These are phyloP conservation scores for Alloascoidea africana DNA, from an alignment of 805 yeast genomes.

Conservation along the genomic window DNA sequence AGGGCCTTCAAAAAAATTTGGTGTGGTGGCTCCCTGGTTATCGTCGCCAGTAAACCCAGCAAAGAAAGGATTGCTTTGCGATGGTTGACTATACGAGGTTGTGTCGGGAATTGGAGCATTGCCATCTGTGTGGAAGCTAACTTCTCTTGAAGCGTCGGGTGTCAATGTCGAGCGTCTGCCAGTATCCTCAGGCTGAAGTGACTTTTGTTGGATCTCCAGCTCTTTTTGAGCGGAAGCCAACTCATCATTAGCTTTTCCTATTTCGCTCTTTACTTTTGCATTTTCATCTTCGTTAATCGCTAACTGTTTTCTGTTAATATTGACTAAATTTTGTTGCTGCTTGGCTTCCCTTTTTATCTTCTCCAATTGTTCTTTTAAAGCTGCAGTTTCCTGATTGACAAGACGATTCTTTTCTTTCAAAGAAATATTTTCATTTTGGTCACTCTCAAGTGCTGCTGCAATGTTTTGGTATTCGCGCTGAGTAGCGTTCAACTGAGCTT, in stretches of 20 bases:
- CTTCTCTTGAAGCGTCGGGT: background rate
- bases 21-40: background rate
- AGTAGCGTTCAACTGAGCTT: slow-evolving; percentile 62
- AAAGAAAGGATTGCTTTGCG: slow-evolving; percentile 1
- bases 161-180: slow-evolving; percentile 21
- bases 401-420: slow-evolving; percentile 55
- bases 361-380: slow-evolving; percentile 40
- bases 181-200: slow-evolving; percentile 18
- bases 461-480: slow-evolving; percentile 48
- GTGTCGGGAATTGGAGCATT: background rate
- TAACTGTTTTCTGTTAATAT: slow-evolving; percentile 57
- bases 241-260: slow-evolving; percentile 19
- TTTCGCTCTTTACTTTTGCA: slow-evolving; percentile 26
- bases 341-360: slow-evolving; percentile 36
- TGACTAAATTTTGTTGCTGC: slow-evolving; percentile 45
- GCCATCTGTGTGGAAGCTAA: background rate
- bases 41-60: background rate
- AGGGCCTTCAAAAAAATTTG: background rate
- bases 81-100: background rate
- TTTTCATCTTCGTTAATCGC: slow-evolving; percentile 42
- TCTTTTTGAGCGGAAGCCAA: slow-evolving; percentile 23
- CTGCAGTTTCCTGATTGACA: slow-evolving; percentile 51
- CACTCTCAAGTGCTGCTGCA: slow-evolving; percentile 42
- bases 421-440: slow-evolving; percentile 51
- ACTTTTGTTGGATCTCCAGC: slow-evolving; percentile 19